These are phyloP conservation scores for Cardiosporidium cionae DNA, from an alignment of 169 alveolate species.

Conservation along the genomic window DNA sequence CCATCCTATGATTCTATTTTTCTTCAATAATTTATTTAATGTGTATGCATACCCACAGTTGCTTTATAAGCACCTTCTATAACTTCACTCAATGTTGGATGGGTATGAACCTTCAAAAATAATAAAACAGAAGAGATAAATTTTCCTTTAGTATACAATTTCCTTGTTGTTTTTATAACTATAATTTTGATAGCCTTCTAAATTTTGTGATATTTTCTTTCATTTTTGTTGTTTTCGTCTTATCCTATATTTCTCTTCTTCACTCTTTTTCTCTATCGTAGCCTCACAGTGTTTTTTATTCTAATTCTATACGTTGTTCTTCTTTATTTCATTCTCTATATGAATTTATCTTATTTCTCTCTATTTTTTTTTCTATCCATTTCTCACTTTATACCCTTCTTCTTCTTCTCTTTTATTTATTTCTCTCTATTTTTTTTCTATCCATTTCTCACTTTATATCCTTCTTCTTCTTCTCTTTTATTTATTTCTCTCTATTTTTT, in stretches of 20 bases:
- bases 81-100: slow-evolving; percentile 53
- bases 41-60: slow-evolving; percentile 40
- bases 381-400: neutral
- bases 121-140: neutral
- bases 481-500: neutral
- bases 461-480: neutral
- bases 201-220: neutral
- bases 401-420: neutral
- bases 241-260: neutral
- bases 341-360: too few relatives aligned
- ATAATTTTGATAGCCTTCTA: neutral
- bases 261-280: too few relatives aligned
- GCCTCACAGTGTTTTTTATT: too few relatives aligned
- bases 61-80: slow-evolving; percentile 45
- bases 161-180: neutral
- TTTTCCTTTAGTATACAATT: neutral
- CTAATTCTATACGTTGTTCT: too few relatives aligned
- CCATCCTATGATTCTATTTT: too few relatives aligned
- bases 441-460: neutral
- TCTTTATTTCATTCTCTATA: too few relatives aligned
- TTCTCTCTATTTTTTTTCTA: neutral
- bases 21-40: slow-evolving; percentile 16
- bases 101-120: slow-evolving; percentile 42
- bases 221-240: neutral
- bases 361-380: neutral